Evolutionary conservation across 108 stramenopile species (phyloP), one percentile per base, ranked within the genome.

Genomic region (Skeletonema menzelii): DNA sequence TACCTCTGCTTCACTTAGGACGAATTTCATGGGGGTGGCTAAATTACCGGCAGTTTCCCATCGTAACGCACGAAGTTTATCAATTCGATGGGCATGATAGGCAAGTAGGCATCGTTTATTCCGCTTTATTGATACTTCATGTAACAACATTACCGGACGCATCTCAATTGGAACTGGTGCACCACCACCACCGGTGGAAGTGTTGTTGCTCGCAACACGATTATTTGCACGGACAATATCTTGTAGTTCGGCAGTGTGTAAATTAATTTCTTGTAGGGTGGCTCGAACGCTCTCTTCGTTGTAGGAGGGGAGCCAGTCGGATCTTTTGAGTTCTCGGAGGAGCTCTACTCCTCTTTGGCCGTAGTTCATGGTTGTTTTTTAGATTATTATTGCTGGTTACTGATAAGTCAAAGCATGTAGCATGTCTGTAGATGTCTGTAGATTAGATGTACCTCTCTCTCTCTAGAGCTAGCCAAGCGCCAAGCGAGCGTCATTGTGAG

Each of bases 51-150:
- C 83, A 7, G 87, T 75, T 38, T 86, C 86, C 87, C 83, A 87
- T 0, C 90, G 70, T 27, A 91, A 58, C 27, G 59, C 30, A 32
- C 59, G 37, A 12, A 92, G 67, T 76, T 83, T 81, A 34, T 91
- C 87, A 13, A 91, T 64, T 13, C 97, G 88, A 34, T 82, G 62
- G 56, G 88, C 77, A 73, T 96, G 91, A 74, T 98, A 98, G 24
- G 96, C 88, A 46, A 98, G 86, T 37, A 97, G 79, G 72, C 96
- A 97, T 34, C 95, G 96, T 72, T 97, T 97, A 72, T 97, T 92
- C 4, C 96, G 87, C 49, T 85, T 87, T 63, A 97, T 94, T 53
- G 90, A 79, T 4, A 84, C 91, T 64, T 95, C 87, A 71, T 97
- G 96, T 46, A 96, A 75, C 44, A 96, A 68, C 55, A 98, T 75